These are phyloP conservation scores for Ceratobasidium sp. DNA, from an alignment of 1,284 basidiomycete species.

Conservation along the genomic window DNA sequence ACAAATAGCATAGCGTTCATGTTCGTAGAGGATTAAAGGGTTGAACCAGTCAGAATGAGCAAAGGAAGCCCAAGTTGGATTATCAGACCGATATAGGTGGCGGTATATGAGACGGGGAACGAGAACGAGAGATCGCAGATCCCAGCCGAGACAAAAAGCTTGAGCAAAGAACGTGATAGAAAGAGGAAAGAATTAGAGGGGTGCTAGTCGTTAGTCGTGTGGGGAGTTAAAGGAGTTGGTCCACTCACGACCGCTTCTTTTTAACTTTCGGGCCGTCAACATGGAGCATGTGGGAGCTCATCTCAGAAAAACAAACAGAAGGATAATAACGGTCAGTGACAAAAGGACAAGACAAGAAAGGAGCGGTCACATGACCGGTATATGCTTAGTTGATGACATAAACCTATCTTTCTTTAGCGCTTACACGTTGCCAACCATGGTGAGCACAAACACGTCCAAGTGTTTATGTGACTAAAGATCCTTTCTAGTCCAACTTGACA, in stretches of 20 bases:
- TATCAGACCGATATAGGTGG: slow-evolving; percentile 39
- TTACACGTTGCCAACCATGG: slow-evolving; percentile 28
- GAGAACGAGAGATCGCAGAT: slow-evolving; percentile 36
- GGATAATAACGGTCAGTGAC: not conserved
- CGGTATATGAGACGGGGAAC: slow-evolving; percentile 23
- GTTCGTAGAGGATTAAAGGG: not conserved
- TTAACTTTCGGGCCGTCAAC: slow-evolving; percentile 29
- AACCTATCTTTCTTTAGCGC: not conserved
- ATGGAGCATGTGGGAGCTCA: slow-evolving; percentile 24
- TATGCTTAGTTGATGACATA: not conserved
- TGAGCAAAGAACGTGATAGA: slow-evolving; percentile 19
- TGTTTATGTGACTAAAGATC: not conserved
- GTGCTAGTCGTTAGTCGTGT: slow-evolving; percentile 20
- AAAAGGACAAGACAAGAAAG: slow-evolving; percentile 28
- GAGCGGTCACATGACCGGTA: not conserved
- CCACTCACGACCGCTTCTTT: slow-evolving; percentile 43
- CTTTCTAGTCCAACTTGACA: slow-evolving; percentile 73
- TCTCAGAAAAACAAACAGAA: not conserved
- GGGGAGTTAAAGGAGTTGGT: not conserved
- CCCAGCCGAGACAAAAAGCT: slow-evolving; percentile 41
- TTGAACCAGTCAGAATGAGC: slow-evolving; percentile 23
- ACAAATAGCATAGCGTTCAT: slow-evolving; percentile 5
- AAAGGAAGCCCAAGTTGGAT: slow-evolving; percentile 16
- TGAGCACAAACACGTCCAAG: slow-evolving; percentile 4
- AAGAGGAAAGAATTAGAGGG: slow-evolving; percentile 14